Base-by-base conservation (phyloP, 768 basidiomycete genomes). In the Leccinum sublutescens region DNA sequence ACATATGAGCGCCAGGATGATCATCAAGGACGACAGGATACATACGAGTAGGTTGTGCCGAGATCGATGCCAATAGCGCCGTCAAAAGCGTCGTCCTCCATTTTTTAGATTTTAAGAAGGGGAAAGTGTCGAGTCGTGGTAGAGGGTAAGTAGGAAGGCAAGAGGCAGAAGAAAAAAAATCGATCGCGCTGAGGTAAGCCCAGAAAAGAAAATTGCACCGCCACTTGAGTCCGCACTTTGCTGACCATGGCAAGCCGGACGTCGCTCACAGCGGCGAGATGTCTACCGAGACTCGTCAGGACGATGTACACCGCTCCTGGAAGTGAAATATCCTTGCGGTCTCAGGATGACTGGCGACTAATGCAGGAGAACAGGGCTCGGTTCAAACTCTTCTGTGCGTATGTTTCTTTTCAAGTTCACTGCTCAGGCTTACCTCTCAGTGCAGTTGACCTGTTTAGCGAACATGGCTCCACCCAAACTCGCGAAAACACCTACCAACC, bases 31-130 rank as follows among this genome's bases (percentile, higher is more conserved):
- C 17, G 33, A 34, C 17, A 47, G 12, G 15, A 54, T 54, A 76
- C 88, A 67, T 73, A 93, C 90, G 92, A 93, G 86, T 98, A 98
- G 67, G 95, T 98, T 63, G 95, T 97, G 69, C 95, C 95, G 68
- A 92, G 87, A 83, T 95, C 95, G 76, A 95, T 95, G 77, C 95
- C 95, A 79, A 98, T 82, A 74, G 95, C 95, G 75, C 95, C 95
- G 73, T 96, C 93, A 78, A 90, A 98, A 54, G 69, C 58, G 72
- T 88, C 76, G 80, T 95, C 93, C 75, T 94, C 93, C 86, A 91
- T 89, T 82, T 83, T 80, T 87, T 78, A 43, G 51, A 50, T 59
- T 57, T 77, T 69, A 45, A 38, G 65, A 69, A 64, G 17, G 51
- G 67, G 63, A 62, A 58, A 64, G 58, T 65, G 72, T 74, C 68